Evolutionary conservation across 768 basidiomycete species (phyloP).

Genomic region (Termitomyces sp.): DNA sequence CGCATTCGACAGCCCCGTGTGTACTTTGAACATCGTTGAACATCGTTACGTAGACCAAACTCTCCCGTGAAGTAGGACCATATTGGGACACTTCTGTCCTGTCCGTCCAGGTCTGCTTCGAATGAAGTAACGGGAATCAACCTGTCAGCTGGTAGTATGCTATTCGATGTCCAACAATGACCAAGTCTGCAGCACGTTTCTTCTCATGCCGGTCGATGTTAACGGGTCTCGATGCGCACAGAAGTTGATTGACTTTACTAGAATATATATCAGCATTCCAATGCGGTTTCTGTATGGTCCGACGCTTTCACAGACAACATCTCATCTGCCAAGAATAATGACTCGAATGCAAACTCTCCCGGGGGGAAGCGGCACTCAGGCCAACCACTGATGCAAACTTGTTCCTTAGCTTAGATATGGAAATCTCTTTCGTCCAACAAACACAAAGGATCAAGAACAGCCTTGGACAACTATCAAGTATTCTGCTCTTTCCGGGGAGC

Average conservation of each 20-base stretch:
- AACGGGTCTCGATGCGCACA: not conserved
- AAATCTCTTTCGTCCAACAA: not conserved
- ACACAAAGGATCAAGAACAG: not conserved
- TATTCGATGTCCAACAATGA: not conserved
- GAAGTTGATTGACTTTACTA: not conserved
- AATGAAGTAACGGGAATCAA: not conserved
- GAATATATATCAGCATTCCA: not conserved
- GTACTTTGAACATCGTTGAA: no score
- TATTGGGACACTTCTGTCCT: not conserved
- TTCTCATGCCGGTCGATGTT: not conserved
- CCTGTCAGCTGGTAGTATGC: not conserved
- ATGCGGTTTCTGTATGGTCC: not conserved
- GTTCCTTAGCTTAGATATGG: not conserved
- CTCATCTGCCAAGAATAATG: no score
- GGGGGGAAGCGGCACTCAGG: not conserved
- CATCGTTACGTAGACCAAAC: no score
- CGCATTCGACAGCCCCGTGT: not conserved
- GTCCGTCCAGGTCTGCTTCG: not conserved
- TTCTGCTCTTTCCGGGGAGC: no score
- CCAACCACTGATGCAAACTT: not conserved
- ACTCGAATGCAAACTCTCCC: no score
- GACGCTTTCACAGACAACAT: not conserved
- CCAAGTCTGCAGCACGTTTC: not conserved
- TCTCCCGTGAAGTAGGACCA: not conserved
- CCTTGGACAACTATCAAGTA: not conserved